Evolutionary conservation across 2,329 filamentous ascomycete genomes (phyloP).

Genomic region (Ceratocystis diversiconidia): DNA sequence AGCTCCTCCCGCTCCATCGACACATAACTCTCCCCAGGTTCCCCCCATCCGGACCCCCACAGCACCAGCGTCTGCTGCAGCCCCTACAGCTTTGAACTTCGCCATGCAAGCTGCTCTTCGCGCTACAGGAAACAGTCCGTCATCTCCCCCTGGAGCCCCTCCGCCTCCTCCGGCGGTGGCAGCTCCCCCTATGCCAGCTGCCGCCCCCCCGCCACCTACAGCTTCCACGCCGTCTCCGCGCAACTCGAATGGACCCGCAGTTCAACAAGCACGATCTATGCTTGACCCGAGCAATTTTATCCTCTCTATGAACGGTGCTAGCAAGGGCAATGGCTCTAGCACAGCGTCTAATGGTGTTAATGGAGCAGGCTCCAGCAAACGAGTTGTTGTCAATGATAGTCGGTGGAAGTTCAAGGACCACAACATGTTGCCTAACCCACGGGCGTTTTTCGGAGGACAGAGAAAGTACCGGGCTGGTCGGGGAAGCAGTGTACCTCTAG

Average conservation of each 20-base stretch:
- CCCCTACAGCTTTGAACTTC: slow-evolving; percentile 11
- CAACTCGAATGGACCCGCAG: neutral
- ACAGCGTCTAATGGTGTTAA: slow-evolving; percentile 24
- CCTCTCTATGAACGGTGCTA: slow-evolving; percentile 45
- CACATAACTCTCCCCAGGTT: slow-evolving; percentile 24
- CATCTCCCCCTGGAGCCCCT: slow-evolving; percentile 28
- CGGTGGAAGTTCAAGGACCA: slow-evolving; percentile 84
- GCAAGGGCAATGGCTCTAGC: slow-evolving; percentile 32
- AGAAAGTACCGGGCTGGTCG: slow-evolving; percentile 80
- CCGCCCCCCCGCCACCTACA: slow-evolving; percentile 25
- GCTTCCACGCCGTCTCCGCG: slow-evolving; percentile 24
- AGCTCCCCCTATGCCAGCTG: slow-evolving; percentile 28
- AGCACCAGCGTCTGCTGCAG: neutral
- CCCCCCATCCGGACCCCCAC: slow-evolving; percentile 1
- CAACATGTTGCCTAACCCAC: slow-evolving; percentile 65
- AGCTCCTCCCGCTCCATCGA: neutral
- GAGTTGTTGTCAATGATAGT: slow-evolving; percentile 54
- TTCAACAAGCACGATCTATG: slow-evolving; percentile 40
- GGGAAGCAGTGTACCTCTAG: slow-evolving; percentile 84
- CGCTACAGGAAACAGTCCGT: slow-evolving; percentile 20
- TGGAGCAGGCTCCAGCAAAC: slow-evolving; percentile 22
- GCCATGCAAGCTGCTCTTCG: slow-evolving; percentile 17
- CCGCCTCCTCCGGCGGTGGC: slow-evolving; percentile 29
- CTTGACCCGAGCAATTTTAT: slow-evolving; percentile 68
- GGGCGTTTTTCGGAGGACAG: slow-evolving; percentile 59